Evolutionary conservation across 805 yeast genomes (phyloP).

Genomic region (Nakazawaea ambrosiae): DNA sequence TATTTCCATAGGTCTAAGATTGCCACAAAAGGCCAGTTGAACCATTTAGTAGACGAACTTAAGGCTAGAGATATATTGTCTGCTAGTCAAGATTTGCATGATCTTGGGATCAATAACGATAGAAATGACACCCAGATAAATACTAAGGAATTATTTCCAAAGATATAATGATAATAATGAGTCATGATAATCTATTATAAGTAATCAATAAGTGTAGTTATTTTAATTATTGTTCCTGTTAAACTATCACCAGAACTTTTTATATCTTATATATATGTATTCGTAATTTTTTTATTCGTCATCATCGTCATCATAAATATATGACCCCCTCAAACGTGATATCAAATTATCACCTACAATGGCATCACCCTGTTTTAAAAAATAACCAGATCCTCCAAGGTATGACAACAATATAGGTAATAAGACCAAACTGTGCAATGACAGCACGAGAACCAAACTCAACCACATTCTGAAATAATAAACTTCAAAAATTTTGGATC

Average conservation of each 20-base stretch:
- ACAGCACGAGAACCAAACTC: slow-evolving; percentile 66
- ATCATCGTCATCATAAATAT: slow-evolving; percentile 1
- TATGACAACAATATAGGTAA: slow-evolving; percentile 68
- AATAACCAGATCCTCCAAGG: slow-evolving; percentile 55
- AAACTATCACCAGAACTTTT: no score
- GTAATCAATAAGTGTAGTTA: no score
- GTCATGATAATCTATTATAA: no score
- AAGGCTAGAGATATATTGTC: background rate
- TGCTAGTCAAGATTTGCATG: background rate
- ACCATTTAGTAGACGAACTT: slow-evolving; percentile 5
- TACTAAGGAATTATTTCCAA: no score
- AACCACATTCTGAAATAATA: slow-evolving; percentile 96
- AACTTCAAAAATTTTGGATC: slow-evolving; percentile 81
- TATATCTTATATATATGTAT: no score
- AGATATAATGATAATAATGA: no score
- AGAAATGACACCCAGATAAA: no score
- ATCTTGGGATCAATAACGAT: slow-evolving; percentile 1
- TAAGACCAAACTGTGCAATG: slow-evolving; percentile 70
- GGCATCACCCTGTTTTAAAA: slow-evolving; percentile 14
- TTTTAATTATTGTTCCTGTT: no score
- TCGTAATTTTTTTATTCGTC: no score
- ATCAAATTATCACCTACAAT: slow-evolving; percentile 19
- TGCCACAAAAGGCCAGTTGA: slow-evolving; percentile 3
- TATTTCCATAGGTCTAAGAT: slow-evolving; percentile 4
- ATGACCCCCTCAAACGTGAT: slow-evolving; percentile 13